These are phyloP conservation scores for Heliamphora exappendiculata DNA, from an alignment of 148 eudicot species.

Conservation along the genomic window DNA sequence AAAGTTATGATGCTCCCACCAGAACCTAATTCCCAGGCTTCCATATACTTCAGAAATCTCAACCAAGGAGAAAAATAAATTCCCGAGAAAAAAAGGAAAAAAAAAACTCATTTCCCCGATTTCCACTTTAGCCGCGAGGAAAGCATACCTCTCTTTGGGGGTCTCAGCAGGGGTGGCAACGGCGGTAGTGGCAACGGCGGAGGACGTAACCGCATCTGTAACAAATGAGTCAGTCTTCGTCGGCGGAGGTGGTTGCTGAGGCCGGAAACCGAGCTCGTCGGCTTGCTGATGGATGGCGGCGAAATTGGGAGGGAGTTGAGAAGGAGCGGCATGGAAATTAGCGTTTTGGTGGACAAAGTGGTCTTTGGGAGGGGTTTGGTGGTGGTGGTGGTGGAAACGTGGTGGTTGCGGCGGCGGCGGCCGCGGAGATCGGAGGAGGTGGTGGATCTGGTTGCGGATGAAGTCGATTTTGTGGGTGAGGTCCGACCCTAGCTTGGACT, in stretches of 20 bases:
- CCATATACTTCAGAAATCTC: neutral
- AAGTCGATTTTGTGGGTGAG: conserved; percentile 59
- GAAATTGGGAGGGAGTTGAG: conserved; percentile 23
- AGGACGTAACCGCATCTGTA: conserved; percentile 3
- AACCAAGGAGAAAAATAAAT: neutral
- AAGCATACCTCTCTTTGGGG: conserved; percentile 40
- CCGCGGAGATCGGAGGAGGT: conserved; percentile 20
- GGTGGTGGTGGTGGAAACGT: conserved; percentile 15
- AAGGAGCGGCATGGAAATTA: conserved; percentile 20
- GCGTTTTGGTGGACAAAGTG: conserved; percentile 33
- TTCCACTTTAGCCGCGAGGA: neutral
- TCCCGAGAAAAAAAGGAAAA: neutral
- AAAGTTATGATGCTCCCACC: too few species aligned
- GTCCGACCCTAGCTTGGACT: conserved; percentile 55
- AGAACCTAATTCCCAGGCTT: neutral
- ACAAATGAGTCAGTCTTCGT: neutral
- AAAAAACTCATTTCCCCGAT: neutral
- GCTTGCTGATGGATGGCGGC: conserved; percentile 8
- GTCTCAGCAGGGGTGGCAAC: conserved; percentile 21
- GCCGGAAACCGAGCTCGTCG: conserved; percentile 13
- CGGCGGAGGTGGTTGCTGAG: conserved; percentile 8
- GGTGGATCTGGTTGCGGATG: conserved; percentile 49
- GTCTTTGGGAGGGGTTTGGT: conserved; percentile 20
- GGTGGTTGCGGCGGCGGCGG: conserved; percentile 16
- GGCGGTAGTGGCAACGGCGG: conserved; percentile 6